phyloP scores from a whole-genome alignment of 345 rosid genomes.

The Euphorbia tirucalli region DNA sequence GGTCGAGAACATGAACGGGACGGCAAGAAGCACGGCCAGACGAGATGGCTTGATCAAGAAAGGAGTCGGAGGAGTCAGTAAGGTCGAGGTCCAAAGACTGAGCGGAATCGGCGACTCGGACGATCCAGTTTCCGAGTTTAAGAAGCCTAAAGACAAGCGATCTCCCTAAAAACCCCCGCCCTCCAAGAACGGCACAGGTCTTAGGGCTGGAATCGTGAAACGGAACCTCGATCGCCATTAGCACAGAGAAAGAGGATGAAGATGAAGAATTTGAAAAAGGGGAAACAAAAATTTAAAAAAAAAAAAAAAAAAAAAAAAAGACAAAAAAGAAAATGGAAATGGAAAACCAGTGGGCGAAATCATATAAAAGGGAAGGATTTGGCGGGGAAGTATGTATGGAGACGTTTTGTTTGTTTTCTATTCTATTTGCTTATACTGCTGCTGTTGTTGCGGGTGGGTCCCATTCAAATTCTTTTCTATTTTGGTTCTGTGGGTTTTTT shows the following conservation, averaged over 20 bases:
- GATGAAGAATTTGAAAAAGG: neutral
- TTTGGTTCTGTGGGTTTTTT: neutral
- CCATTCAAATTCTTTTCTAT: neutral
- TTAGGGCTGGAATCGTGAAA: constrained; percentile 35
- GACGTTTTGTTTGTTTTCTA: neutral
- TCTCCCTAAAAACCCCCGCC: constrained; percentile 77
- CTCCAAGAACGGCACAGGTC: constrained; percentile 81
- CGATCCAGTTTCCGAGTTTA: constrained; percentile 63
- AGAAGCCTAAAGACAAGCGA: constrained; percentile 68
- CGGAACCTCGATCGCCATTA: constrained; percentile 35
- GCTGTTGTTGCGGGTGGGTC: neutral
- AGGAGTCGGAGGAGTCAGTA: constrained; percentile 43
- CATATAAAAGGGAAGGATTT: constrained; percentile 5
- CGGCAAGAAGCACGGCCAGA: constrained; percentile 64
- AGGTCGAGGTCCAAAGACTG: constrained; percentile 45
- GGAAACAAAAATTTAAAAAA: neutral
- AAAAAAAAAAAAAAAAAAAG: neutral
- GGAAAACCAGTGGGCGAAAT: too few relatives aligned
- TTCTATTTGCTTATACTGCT: neutral
- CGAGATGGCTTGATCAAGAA: constrained; percentile 58
- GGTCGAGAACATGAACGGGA: constrained; percentile 64
- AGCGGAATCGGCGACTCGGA: constrained; percentile 78
- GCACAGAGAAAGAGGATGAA: constrained; percentile 1
- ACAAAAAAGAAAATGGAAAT: too few relatives aligned
- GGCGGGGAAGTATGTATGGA: constrained; percentile 21